phyloP scores from a whole-genome alignment of 1,139 yeast genomes.

The Pichia sp. region DNA sequence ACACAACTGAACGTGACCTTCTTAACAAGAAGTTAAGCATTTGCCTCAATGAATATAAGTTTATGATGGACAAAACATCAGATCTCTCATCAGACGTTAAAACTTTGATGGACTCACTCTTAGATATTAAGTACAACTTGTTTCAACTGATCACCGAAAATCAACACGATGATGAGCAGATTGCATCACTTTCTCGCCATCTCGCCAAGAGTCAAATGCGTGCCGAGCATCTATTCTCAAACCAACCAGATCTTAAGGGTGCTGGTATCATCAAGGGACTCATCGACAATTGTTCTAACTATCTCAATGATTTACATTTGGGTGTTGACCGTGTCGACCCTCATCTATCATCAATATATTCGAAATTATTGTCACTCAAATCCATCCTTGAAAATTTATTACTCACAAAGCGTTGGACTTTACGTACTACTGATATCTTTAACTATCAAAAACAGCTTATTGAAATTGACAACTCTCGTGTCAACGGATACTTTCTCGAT shows the following conservation, averaged over 20 bases:
- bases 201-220: constrained; percentile 17
- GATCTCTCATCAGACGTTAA: constrained; percentile 47
- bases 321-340: constrained; percentile 44
- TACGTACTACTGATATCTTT: constrained; percentile 90
- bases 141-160: constrained; percentile 21
- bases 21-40: constrained; percentile 52
- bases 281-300: constrained; percentile 73
- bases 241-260: constrained; percentile 33
- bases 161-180: constrained; percentile 9
- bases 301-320: constrained; percentile 62
- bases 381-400: constrained; percentile 70
- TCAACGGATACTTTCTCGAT: constrained; percentile 47
- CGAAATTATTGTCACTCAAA: constrained; percentile 55
- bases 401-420: constrained; percentile 93
- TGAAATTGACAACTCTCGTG: constrained; percentile 63
- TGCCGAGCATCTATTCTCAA: constrained; percentile 26
- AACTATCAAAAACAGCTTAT: constrained; percentile 68
- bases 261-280: constrained; percentile 66
- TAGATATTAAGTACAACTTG: constrained; percentile 36
- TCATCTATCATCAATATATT: constrained; percentile 42
- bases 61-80: constrained; percentile 46
- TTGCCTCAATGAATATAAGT: constrained; percentile 47
- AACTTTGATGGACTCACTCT: constrained; percentile 43
- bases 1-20: constrained; percentile 41
- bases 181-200: constrained; percentile 11